Evolutionary conservation across 2,329 filamentous ascomycete genomes (phyloP).

Genomic region (Chaetomium sp.): DNA sequence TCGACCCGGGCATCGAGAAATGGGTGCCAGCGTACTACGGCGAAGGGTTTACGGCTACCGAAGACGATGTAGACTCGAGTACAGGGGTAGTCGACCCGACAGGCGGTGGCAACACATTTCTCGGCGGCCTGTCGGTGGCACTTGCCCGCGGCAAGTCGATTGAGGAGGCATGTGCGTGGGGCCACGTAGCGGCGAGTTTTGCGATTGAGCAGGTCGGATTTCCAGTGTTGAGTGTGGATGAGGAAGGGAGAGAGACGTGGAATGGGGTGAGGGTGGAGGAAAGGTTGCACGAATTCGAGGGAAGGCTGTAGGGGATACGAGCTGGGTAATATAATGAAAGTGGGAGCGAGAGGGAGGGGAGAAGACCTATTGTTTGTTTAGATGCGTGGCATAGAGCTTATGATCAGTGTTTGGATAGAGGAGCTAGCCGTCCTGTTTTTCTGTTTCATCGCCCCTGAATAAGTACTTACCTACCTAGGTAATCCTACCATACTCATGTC

Average conservation of each 20-base stretch:
- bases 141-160: slow-evolving; percentile 53
- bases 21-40: slow-evolving; percentile 24
- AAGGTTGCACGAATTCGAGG: slow-evolving; percentile 46
- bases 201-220: slow-evolving; percentile 92
- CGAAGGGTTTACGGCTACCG: background rate
- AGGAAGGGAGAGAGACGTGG: slow-evolving; percentile 50
- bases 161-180: slow-evolving; percentile 70
- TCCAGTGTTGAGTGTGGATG: slow-evolving; percentile 49
- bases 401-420: too few relatives aligned
- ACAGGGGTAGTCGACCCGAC: slow-evolving; percentile 78
- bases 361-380: too few relatives aligned
- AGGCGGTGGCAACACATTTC: slow-evolving; percentile 86
- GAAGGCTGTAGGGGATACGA: slow-evolving; percentile 26
- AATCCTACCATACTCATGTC: too few relatives aligned
- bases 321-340: background rate
- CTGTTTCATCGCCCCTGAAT: too few relatives aligned
- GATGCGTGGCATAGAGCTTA: too few relatives aligned
- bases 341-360: too few relatives aligned
- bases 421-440: too few relatives aligned
- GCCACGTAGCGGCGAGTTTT: slow-evolving; percentile 78
- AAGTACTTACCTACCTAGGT: too few relatives aligned
- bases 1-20: slow-evolving; percentile 43
- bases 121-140: slow-evolving; percentile 55
- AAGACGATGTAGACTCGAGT: slow-evolving; percentile 11
- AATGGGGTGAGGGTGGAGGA: slow-evolving; percentile 50